These are phyloP conservation scores for Citeromyces nyonsensis DNA, from an alignment of 805 yeast genomes.

Conservation along the genomic window DNA sequence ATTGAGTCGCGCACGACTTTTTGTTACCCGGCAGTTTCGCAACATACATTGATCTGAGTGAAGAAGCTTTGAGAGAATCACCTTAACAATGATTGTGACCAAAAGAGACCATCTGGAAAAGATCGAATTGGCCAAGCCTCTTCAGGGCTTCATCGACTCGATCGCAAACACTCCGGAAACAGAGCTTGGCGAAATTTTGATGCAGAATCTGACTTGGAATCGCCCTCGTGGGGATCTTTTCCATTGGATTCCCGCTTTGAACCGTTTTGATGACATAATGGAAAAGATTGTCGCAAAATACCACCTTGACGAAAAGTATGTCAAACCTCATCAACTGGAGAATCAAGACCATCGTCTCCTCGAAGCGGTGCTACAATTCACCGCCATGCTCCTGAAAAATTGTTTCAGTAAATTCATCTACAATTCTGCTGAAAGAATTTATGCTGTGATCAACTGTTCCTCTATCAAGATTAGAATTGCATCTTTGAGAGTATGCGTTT, in stretches of 20 bases:
- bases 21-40: no score
- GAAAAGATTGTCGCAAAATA: constrained; percentile 39
- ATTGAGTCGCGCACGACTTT: no score
- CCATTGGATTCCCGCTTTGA: constrained; percentile 66
- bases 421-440: constrained; percentile 47
- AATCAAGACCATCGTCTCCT: constrained; percentile 29
- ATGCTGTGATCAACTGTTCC: constrained; percentile 39
- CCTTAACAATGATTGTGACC: constrained; percentile 15
- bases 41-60: no score
- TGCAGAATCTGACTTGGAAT: constrained; percentile 13
- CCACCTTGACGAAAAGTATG: constrained; percentile 25
- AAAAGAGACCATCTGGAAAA: constrained; percentile 14
- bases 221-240: constrained; percentile 34
- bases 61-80: no score
- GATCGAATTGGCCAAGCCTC: constrained; percentile 15
- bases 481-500: constrained; percentile 44
- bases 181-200: no score
- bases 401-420: constrained; percentile 57
- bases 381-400: constrained; percentile 48
- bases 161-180: constrained; percentile 5
- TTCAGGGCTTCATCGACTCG: constrained; percentile 14
- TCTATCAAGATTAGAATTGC: constrained; percentile 41
- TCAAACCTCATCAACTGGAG: constrained; percentile 28
- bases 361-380: constrained; percentile 40
- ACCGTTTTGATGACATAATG: constrained; percentile 57